Percentiles rank a stretch among this genome's conserved stretches.
Evolutionary conservation across 371 early-diverging fungal species (phyloP).

Genomic region (Lichtheimia hyalospora): DNA sequence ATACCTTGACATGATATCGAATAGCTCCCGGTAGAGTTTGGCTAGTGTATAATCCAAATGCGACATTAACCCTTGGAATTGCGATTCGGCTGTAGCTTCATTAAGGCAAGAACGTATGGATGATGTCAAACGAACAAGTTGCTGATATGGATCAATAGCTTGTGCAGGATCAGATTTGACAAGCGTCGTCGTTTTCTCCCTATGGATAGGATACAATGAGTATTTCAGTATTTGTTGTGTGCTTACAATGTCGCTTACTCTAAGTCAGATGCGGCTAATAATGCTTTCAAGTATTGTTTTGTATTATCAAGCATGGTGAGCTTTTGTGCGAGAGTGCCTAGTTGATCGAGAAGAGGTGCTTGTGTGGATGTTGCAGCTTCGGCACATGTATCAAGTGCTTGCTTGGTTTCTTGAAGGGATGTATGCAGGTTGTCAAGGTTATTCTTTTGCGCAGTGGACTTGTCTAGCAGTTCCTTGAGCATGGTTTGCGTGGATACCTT

Average conservation of each 20-base stretch:
- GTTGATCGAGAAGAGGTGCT: slow-evolving; percentile 11
- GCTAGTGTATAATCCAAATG: slow-evolving; percentile 27
- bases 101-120: slow-evolving; percentile 2
- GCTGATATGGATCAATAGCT: slow-evolving; percentile 41
- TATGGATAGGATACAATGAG: slow-evolving; percentile 4
- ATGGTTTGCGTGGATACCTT: slow-evolving; percentile 11
- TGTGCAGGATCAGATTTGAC: slow-evolving; percentile 37
- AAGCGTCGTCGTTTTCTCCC: slow-evolving; percentile 28
- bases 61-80: slow-evolving; percentile 15
- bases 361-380: neutral
- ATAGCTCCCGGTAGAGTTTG: slow-evolving; percentile 40
- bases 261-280: slow-evolving; percentile 33
- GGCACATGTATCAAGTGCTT: slow-evolving; percentile 13
- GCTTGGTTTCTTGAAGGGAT: slow-evolving; percentile 13
- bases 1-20: slow-evolving; percentile 40
- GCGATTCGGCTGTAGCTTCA: slow-evolving; percentile 11
- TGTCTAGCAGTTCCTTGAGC: slow-evolving; percentile 4
- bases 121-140: slow-evolving; percentile 38
- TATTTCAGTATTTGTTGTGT: no score
- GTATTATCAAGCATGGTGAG: slow-evolving; percentile 27
- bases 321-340: slow-evolving; percentile 21
- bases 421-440: slow-evolving; percentile 11
- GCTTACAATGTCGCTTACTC: no score
- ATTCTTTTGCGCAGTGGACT: slow-evolving; percentile 12
- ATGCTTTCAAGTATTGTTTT: slow-evolving; percentile 29